phyloP scores from a whole-genome alignment of 306 rosid genomes.

The Mimosa pudica region DNA sequence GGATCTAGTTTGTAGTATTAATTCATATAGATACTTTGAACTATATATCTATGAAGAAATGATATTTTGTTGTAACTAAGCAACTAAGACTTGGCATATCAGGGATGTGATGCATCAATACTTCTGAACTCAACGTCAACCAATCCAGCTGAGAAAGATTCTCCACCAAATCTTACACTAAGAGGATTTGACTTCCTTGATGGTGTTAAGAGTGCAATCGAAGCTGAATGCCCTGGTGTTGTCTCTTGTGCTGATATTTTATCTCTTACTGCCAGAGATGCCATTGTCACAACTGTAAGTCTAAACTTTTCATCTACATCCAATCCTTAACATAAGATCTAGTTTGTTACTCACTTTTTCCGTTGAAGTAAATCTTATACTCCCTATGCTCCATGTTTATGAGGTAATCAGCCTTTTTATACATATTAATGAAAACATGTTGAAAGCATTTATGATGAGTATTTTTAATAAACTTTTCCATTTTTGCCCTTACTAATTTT shows the following conservation, averaged over 20 bases:
- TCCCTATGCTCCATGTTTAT: too few relatives aligned
- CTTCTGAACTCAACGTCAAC: constrained; percentile 67
- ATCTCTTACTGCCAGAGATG: constrained; percentile 74
- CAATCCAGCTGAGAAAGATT: constrained; percentile 53
- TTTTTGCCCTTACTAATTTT: too few relatives aligned
- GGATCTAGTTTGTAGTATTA: too few relatives aligned
- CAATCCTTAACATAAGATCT: too few relatives aligned
- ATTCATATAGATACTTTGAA: too few relatives aligned
- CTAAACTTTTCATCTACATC: not conserved
- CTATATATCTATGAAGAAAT: not conserved
- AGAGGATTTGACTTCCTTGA: constrained; percentile 83
- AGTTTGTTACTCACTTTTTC: too few relatives aligned
- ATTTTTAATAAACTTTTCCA: too few relatives aligned
- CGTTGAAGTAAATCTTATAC: too few relatives aligned
- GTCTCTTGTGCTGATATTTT: constrained; percentile 86
- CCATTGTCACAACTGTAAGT: constrained; percentile 68
- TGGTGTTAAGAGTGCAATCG: constrained; percentile 61
- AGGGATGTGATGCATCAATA: constrained; percentile 94
- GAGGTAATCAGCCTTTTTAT: too few relatives aligned
- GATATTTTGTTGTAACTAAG: not conserved
- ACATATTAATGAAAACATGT: too few relatives aligned
- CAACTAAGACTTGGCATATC: constrained; percentile 26
- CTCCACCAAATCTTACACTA: constrained; percentile 62
- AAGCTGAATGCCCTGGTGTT: constrained; percentile 79
- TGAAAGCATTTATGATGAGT: too few relatives aligned